Base-by-base conservation (phyloP, 2,329 filamentous ascomycete genomes). In the Hysterium pulicare region DNA sequence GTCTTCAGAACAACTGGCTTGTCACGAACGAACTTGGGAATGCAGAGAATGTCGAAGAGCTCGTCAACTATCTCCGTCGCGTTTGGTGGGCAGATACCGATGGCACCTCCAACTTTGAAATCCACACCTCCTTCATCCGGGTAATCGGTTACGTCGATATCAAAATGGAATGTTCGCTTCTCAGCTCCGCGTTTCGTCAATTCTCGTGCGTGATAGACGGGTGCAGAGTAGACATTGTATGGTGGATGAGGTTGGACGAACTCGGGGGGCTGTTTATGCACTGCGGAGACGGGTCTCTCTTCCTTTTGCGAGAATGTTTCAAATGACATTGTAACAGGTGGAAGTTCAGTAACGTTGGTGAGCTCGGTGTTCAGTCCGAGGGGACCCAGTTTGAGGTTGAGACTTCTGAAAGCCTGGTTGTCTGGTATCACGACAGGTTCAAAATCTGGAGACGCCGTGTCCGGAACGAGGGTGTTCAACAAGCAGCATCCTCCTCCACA, bases 161-260 rank as follows among this genome's bases (percentile, higher is more conserved):
- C 93, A 58, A 97, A 97, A 69, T 98, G 93, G 66, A 91, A 95
- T 0, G 93, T 98, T 47, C 91, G 81, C 79, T 98, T 98, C 74
- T 95, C 89, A 4, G 93, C 93, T 17, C 91, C 91, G 19, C 81
- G 75, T 62, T 82, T 86, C 10, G 93, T 98, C 62, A 98, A 72
- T 68, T 95, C 90, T 42, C 93, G 84, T 2, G 89, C 81, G 56
- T 83, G 83, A 68, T 89, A 85, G 35, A 98, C 80, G 50, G 83
- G 88, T n/a, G 91, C 90, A 1, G 90, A 86, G 68, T 87, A 95
- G 47, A 97, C 90, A 52, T 91, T 78, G 68, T 95, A 93, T 0
- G 93, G 93, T 43, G 89, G 89, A 65, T 98, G 93, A 20, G 93
- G 93, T 64, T 95, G 89, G 41, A 98, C 90, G 59, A 90, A 98